Base-by-base conservation (phyloP, 2,329 filamentous ascomycete species). In the Penicillium corylophilum region DNA sequence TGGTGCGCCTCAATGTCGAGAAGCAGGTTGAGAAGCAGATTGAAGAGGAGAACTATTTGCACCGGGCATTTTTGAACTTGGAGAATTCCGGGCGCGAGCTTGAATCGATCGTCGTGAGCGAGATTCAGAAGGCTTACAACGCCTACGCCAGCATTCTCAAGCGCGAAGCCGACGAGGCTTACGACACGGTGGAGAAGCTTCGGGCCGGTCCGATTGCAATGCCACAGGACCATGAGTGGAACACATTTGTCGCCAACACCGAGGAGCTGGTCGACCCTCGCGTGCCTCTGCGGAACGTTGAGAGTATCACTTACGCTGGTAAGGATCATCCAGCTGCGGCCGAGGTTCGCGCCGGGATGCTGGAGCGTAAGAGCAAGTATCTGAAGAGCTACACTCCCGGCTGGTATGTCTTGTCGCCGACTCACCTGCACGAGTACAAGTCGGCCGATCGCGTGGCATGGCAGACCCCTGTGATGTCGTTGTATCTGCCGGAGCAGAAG, bases 281-380 rank as follows among this genome's bases (percentile, higher is more conserved):
- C 41, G 76, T 95, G 26, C 88, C 92, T 5, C 76, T 96, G 53
- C 84, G 94, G 49, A 83, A 86, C 46, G 74, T 90, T 18, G 84
- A 95, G 64, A 87, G 89, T 56, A 95, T 99, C 60, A 84, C 89
- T 53, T 99, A 97, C 69, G 92, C 92, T 16, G 94, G 94, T 38
- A 90, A 90, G 67, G 83, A 95, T 63, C 89, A 96, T 70, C 85
- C 89, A 55, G 84, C 89, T 72, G 90, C 79, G 69, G 78, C 89
- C 55, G 93, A 97, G 71, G 89, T 99, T 47, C 82, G 92, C 54
- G 90, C 90, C 18, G 94, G 94, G 2, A 85, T 96, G 73, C 78
- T 99, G 31, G 94, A 99, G 77, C 87, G 94, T 61, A 97, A 97
- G 84, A 96, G 91, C 82, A 99, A 97, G 70, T 99, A 97, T 67